phyloP scores from a whole-genome alignment of 345 rosid genomes.

The Populus euphratica region DNA sequence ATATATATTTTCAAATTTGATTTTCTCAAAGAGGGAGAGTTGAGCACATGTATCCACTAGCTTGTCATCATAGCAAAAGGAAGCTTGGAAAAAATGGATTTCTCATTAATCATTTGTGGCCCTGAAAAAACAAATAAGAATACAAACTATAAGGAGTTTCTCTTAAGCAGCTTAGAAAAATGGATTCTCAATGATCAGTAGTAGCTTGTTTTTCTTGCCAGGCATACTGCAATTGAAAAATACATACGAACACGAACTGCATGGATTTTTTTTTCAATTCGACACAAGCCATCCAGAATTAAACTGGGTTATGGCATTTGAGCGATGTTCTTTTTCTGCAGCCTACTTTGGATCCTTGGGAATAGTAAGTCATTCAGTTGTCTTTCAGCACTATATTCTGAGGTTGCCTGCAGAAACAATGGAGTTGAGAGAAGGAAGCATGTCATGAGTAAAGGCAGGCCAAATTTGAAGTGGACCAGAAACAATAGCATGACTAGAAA shows the following conservation, averaged over 20 bases:
- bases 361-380: slow-evolving; percentile 68
- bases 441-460: not conserved
- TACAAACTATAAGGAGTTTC: not conserved
- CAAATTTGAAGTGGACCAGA: not conserved
- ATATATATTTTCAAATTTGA: no score
- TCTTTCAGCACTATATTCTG: slow-evolving; percentile 72
- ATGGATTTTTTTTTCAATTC: not conserved
- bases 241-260: slow-evolving; percentile 9
- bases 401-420: slow-evolving; percentile 61
- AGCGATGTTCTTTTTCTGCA: slow-evolving; percentile 21
- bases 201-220: not conserved
- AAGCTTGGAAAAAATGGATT: slow-evolving; percentile 1
- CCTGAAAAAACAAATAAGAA: not conserved
- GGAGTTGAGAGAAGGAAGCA: not conserved
- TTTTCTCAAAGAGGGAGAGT: not conserved
- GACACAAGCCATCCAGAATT: slow-evolving; percentile 14
- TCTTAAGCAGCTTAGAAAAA: not conserved
- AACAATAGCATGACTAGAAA: not conserved
- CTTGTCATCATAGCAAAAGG: not conserved
- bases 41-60: not conserved
- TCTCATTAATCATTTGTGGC: slow-evolving; percentile 1
- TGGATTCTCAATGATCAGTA: not conserved
- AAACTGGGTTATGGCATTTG: not conserved
- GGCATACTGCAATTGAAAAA: not conserved
- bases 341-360: slow-evolving; percentile 39